phyloP scores from a whole-genome alignment of 2,329 filamentous ascomycete species.

The Pseudogymnoascus pannorum region DNA sequence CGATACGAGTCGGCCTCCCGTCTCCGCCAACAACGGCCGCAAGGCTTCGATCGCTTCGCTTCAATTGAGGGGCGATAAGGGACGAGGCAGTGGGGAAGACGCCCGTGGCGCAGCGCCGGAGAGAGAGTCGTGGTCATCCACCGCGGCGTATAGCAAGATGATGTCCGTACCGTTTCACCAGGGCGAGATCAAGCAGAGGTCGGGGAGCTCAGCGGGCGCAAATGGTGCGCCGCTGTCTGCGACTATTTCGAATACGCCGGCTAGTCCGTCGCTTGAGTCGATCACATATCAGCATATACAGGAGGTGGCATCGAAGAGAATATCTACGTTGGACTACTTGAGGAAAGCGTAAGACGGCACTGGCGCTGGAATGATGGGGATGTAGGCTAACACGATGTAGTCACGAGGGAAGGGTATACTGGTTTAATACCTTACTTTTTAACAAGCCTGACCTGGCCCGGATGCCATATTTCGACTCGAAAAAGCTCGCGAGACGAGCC shows the following conservation, averaged over 20 bases:
- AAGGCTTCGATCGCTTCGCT: slow-evolving; percentile 4
- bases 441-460: slow-evolving; percentile 71
- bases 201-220: slow-evolving; percentile 9
- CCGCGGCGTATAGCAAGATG: slow-evolving; percentile 8
- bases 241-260: slow-evolving; percentile 14
- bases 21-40: background rate
- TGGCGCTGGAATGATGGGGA: background rate
- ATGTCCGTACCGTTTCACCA: background rate
- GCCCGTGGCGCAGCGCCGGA: background rate
- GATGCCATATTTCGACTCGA: slow-evolving; percentile 78
- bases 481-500: slow-evolving; percentile 80
- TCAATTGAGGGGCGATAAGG: slow-evolving; percentile 6
- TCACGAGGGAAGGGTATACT: slow-evolving; percentile 90
- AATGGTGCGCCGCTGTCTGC: background rate
- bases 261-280: slow-evolving; percentile 28
- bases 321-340: slow-evolving; percentile 88
- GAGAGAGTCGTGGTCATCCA: slow-evolving; percentile 5
- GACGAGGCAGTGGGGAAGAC: background rate
- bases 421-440: slow-evolving; percentile 97
- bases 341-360: slow-evolving; percentile 70
- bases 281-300: slow-evolving; percentile 57
- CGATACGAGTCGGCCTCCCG: background rate
- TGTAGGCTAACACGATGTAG: slow-evolving; percentile 37
- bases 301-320: slow-evolving; percentile 82
- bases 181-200: slow-evolving; percentile 17